Conservation (phyloP, 495 filamentous ascomycete genomes). For the Penicillium riverlandense region DNA sequence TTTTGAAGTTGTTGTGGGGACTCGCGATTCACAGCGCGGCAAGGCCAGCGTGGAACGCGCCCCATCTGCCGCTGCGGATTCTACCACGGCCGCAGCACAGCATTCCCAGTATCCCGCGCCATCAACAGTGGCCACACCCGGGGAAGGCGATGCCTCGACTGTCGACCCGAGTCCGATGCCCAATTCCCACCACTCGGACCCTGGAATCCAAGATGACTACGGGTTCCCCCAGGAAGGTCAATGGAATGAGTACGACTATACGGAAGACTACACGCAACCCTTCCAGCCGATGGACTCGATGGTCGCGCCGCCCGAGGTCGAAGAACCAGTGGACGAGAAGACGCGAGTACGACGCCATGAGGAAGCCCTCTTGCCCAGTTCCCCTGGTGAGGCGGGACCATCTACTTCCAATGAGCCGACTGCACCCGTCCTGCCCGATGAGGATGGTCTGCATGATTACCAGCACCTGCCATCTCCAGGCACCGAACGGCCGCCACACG, state of each 20-base stretch:
- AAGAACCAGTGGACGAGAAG: constrained; percentile 60
- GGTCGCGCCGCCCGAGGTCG: constrained; percentile 48
- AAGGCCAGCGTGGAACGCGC: constrained; percentile 36
- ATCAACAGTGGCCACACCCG: constrained; percentile 6
- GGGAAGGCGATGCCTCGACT: constrained; percentile 22
- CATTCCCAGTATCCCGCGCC: not conserved
- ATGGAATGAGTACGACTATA: constrained; percentile 26
- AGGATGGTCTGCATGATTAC: constrained; percentile 32
- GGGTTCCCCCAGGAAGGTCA: constrained; percentile 23
- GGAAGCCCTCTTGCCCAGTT: constrained; percentile 62
- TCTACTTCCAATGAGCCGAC: constrained; percentile 30
- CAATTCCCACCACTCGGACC: constrained; percentile 18
- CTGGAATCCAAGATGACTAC: constrained; percentile 30
- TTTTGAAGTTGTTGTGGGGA: constrained; percentile 86
- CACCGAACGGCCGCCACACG: constrained; percentile 19
- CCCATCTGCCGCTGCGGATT: constrained; percentile 16
- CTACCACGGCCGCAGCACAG: constrained; percentile 6
- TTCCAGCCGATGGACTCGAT: constrained; percentile 21
- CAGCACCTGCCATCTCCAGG: constrained; percentile 24
- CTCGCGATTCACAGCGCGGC: constrained; percentile 64
- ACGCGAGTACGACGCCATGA: constrained; percentile 60
- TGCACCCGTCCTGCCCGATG: constrained; percentile 34
- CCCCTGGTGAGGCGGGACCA: constrained; percentile 47
- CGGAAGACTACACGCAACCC: constrained; percentile 17
- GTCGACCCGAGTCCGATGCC: constrained; percentile 17